Conservation (phyloP, 176 grass and related monocot species). For the Carex pumila region DNA sequence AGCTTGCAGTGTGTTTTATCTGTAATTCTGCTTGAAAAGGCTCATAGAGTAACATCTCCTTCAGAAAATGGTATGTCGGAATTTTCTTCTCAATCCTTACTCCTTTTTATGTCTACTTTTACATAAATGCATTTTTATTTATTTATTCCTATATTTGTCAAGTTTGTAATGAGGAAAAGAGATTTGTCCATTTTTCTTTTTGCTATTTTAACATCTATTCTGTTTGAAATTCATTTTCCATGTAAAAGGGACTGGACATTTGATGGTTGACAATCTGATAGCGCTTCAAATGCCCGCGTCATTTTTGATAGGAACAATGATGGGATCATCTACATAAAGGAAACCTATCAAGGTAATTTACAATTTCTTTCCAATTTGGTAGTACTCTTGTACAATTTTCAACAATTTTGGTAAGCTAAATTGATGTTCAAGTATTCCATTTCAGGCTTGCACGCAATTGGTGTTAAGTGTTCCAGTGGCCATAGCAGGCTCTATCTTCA, state of each 20-base stretch:
- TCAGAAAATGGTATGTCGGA: background rate
- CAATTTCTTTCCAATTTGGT: background rate
- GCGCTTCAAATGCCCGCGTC: conserved; percentile 47
- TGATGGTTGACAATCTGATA: background rate
- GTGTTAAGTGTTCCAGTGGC: conserved; percentile 12
- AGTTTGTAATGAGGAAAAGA: background rate
- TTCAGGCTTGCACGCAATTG: conserved; percentile 39
- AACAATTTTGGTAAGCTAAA: background rate
- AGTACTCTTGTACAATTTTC: background rate
- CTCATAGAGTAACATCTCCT: background rate
- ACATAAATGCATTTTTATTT: background rate
- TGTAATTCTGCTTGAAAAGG: background rate
- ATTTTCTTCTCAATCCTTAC: background rate
- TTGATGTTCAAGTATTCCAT: background rate
- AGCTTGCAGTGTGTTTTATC: background rate
- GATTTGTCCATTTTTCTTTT: background rate
- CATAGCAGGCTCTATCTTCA: conserved; percentile 26
- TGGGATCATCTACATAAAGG: conserved; percentile 36
- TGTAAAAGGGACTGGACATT: background rate
- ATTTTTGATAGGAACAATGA: conserved; percentile 58
- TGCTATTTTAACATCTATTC: background rate
- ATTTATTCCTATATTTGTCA: too few species aligned
- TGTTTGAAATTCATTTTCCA: background rate
- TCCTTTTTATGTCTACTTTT: background rate
- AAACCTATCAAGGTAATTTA: conserved; percentile 43